Evolutionary conservation across 2,329 filamentous ascomycete genomes (phyloP).

Genomic region (Colletotrichum nymphaeae): DNA sequence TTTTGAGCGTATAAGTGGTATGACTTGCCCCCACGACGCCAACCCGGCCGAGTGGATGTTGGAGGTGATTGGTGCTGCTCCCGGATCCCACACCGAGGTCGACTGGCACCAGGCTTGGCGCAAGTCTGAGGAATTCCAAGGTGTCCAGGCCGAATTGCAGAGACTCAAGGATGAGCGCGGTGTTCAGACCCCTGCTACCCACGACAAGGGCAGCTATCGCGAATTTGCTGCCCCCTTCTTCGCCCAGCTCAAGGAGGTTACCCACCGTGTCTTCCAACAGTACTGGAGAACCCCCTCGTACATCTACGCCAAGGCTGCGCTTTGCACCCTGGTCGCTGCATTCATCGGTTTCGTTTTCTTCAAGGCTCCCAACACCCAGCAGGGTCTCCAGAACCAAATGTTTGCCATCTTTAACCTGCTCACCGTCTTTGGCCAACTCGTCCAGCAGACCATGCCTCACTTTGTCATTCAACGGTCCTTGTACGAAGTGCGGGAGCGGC

Average conservation of each 20-base stretch:
- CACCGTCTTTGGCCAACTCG: conserved; percentile 83
- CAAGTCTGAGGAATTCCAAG: conserved; percentile 65
- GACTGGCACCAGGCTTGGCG: conserved; percentile 75
- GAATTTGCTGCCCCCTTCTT: conserved; percentile 85
- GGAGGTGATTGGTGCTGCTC: conserved; percentile 70
- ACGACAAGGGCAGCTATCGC: conserved; percentile 63
- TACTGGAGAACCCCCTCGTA: conserved; percentile 93
- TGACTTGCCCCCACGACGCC: conserved; percentile 71
- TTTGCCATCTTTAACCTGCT: conserved; percentile 88
- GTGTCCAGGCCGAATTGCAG: conserved; percentile 67
- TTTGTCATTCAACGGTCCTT: conserved; percentile 85
- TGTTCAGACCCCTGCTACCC: conserved; percentile 41
- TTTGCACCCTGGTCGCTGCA: conserved; percentile 73
- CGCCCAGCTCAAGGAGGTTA: conserved; percentile 75
- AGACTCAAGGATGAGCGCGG: conserved; percentile 64
- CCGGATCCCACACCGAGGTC: conserved; percentile 70
- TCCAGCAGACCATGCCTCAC: conserved; percentile 86
- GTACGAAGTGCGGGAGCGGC: conserved; percentile 87
- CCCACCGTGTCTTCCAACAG: conserved; percentile 84
- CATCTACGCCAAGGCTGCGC: conserved; percentile 83
- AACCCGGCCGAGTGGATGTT: conserved; percentile 90
- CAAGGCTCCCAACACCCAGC: conserved; percentile 75
- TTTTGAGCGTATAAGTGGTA: conserved; percentile 79
- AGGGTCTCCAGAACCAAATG: conserved; percentile 87
- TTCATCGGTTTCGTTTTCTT: conserved; percentile 89